Conservation (phyloP, 2,329 filamentous ascomycete genomes). For the Trichoderma sp. region DNA sequence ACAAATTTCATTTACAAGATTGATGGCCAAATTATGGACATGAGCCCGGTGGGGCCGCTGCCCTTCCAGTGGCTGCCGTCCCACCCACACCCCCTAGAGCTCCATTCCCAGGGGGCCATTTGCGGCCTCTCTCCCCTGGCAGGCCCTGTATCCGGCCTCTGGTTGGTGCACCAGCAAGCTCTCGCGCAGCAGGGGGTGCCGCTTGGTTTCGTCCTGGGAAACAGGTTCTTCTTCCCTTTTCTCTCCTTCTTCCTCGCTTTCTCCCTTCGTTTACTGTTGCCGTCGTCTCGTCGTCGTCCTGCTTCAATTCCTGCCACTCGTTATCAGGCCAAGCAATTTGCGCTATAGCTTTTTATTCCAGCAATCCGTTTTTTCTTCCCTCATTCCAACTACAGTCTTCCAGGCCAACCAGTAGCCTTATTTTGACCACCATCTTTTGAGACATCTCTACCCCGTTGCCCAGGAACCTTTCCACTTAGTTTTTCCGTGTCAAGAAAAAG, state of each 20-base stretch:
- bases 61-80: constrained; percentile 9
- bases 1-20: constrained; percentile 2
- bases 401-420: constrained; percentile 9
- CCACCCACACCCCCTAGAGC: constrained; percentile 18
- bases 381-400: constrained; percentile 1
- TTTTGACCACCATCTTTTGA: constrained; percentile 17
- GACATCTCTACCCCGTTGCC: constrained; percentile 24
- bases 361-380: constrained; percentile 18
- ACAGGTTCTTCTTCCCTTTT: constrained; percentile 26
- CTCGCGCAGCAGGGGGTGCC: constrained; percentile 17
- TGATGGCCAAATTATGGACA: constrained; percentile 14
- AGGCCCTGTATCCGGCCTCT: constrained; percentile 7
- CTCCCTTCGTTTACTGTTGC: constrained; percentile 22
- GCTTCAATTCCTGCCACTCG: constrained; percentile 39
- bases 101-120: constrained; percentile 17
- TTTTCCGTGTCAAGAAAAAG: constrained; percentile 16
- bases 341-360: constrained; percentile 28
- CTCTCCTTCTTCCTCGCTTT: constrained; percentile 16
- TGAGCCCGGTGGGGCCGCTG: constrained; percentile 11
- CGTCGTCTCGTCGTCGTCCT: constrained; percentile 20
- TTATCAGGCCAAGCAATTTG: constrained; percentile 34
- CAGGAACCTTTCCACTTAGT: constrained; percentile 22
- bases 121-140: constrained; percentile 15
- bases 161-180: constrained; percentile 15
- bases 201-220: constrained; percentile 19